These are phyloP conservation scores for Pythium apleroticum DNA, from an alignment of 352 stramenopile species.

Conservation along the genomic window DNA sequence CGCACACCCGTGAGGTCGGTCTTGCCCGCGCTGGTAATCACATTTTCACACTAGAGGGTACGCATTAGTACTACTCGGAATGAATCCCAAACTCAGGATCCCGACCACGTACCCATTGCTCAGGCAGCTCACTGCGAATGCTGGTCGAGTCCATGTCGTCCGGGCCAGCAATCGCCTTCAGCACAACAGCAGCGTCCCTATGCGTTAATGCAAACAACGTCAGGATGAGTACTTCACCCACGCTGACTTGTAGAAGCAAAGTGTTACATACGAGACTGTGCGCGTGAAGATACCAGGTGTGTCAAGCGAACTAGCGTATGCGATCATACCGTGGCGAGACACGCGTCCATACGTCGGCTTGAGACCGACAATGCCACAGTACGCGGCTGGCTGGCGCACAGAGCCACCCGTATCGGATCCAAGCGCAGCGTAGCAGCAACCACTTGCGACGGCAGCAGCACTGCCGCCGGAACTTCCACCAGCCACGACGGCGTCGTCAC, in stretches of 20 bases:
- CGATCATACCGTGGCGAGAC: conserved; percentile 96
- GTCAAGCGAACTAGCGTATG: conserved; percentile 96
- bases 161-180: conserved; percentile 78
- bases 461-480: conserved; percentile 95
- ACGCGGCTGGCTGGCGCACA: conserved; percentile 95
- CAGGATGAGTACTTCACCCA: background rate
- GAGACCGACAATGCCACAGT: conserved; percentile 95
- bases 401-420: conserved; percentile 98
- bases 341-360: conserved; percentile 98
- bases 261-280: conserved; percentile 58
- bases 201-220: conserved; percentile 4
- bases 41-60: conserved; percentile 36
- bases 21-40: conserved; percentile 29
- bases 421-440: conserved; percentile 91
- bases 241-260: background rate
- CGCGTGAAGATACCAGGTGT: conserved; percentile 93
- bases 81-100: background rate
- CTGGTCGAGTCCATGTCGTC: conserved; percentile 86
- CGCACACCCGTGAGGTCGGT: conserved; percentile 72
- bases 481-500: conserved; percentile 58
- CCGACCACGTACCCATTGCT: conserved; percentile 53
- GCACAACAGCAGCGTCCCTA: conserved; percentile 76
- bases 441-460: conserved; percentile 91
- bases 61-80: background rate
- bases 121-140: conserved; percentile 41